Base-by-base conservation (phyloP, 139 green algal genomes). In the Picochlorum costavermella region DNA sequence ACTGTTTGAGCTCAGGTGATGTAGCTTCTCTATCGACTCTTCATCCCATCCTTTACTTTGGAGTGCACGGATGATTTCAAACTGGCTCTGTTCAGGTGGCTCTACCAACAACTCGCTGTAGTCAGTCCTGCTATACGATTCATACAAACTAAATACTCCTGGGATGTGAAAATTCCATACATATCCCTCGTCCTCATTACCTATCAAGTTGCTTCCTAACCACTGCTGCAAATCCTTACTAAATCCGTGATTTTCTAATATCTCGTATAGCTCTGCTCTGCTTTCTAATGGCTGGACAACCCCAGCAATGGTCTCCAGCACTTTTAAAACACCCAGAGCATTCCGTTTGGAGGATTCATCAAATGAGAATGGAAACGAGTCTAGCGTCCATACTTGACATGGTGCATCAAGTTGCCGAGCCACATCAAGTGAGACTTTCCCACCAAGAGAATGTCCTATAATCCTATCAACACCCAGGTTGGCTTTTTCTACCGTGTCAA, bases 381-480 rank as follows among this genome's bases (percentile, higher is more conserved):
- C 87, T 36, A 94, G 65, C 40, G 92, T 72, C 87, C 87, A 94
- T 4, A 82, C 64, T 70, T 84, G 72, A 20, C 53, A 29, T 33
- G 9, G 57, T 36, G 45, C 23, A 36, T 9, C 20, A 69, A 85
- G 30, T 60, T 83, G 74, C 12, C 55, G 40, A 25, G 81, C 43
- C 10, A 77, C 72, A 29, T 88, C 82, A 25, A 93, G 69, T 6
- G 68, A 76, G 3, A 88, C 84, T 66, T 95, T 95, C 13, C 88
- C 88, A 3, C 88, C 88, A 50, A 95, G 53, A 25, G 68, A 84
- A 46, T 96, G 88, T 4, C 86, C 86, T 8, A 84, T 61, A 5
- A 89, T 53, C 11, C 77, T 53, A 3, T 83, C 51, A 20, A 6
- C 33, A 40, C 33, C 33, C 25, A 3, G 37, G 51, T 10, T 75